These are phyloP conservation scores for Scheffersomyces lignosus DNA, from an alignment of 805 yeast genomes.

Conservation along the genomic window DNA sequence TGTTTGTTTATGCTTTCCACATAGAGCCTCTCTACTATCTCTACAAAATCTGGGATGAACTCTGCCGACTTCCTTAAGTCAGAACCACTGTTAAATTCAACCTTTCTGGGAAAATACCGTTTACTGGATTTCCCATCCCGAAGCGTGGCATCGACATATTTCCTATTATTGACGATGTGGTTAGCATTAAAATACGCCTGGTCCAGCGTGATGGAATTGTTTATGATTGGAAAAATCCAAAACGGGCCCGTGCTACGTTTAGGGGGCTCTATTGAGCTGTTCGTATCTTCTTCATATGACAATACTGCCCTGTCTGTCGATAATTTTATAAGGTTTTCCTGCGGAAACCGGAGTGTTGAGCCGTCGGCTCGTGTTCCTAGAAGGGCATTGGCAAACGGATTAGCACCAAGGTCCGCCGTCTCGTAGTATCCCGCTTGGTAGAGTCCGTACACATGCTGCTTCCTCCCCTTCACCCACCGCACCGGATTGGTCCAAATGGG, in stretches of 20 bases:
- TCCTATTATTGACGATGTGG: slow-evolving; percentile 24
- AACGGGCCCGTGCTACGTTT: background rate
- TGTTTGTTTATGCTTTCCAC: slow-evolving; percentile 9
- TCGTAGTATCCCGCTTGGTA: slow-evolving; percentile 19
- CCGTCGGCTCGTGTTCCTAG: slow-evolving; percentile 26
- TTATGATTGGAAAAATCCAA: slow-evolving; percentile 8
- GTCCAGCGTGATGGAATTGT: slow-evolving; percentile 2
- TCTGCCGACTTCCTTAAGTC: slow-evolving; percentile 6
- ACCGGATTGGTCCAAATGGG: slow-evolving; percentile 32
- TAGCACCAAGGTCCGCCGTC: slow-evolving; percentile 13
- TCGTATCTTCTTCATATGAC: no score
- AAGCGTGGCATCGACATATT: slow-evolving; percentile 18
- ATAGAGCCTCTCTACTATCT: slow-evolving; percentile 10
- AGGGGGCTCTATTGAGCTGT: no score
- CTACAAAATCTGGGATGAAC: slow-evolving; percentile 9
- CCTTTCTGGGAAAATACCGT: slow-evolving; percentile 26
- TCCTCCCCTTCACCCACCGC: slow-evolving; percentile 23
- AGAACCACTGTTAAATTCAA: slow-evolving; percentile 8
- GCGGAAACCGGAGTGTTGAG: slow-evolving; percentile 23
- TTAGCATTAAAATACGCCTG: slow-evolving; percentile 17
- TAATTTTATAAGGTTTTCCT: slow-evolving; percentile 24
- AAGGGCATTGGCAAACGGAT: slow-evolving; percentile 30
- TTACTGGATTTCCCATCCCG: slow-evolving; percentile 15
- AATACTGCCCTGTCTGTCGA: slow-evolving; percentile 12
- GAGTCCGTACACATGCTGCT: slow-evolving; percentile 18